A percentile compares a stretch with the other conserved stretches of the same genome.
phyloP scores from a whole-genome alignment of 192 early-diverging fungal species.

The Rhizoclosmatium sp. region DNA sequence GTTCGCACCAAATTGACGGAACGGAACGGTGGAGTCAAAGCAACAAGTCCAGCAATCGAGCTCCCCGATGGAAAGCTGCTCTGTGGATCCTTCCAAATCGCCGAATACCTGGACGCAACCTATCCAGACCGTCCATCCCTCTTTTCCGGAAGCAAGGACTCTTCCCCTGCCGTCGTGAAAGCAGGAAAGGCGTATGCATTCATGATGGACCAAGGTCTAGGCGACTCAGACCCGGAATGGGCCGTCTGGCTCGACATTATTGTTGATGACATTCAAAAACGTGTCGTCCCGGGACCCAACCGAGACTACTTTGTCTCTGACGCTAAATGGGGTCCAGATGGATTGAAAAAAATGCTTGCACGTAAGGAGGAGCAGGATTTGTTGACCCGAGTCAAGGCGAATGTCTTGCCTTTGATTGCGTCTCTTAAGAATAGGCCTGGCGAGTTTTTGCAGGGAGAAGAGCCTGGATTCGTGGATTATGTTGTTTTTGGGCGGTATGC shows the following conservation, averaged over 20 bases:
- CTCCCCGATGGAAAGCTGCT: conserved; percentile 35
- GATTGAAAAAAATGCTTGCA: conserved; percentile 9
- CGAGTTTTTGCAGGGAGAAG: conserved; percentile 43
- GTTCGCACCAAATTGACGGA: not conserved
- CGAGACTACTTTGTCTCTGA: conserved; percentile 39
- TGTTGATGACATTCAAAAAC: conserved; percentile 2
- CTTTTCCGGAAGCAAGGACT: conserved; percentile 24
- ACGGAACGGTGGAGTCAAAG: not conserved
- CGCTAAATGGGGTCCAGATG: conserved; percentile 27
- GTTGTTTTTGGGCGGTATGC: conserved; percentile 50
- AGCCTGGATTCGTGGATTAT: conserved; percentile 45
- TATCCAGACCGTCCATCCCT: conserved; percentile 59
- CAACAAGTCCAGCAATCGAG: conserved; percentile 38
- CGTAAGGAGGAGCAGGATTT: conserved; percentile 18
- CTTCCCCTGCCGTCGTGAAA: not conserved
- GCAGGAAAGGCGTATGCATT: conserved; percentile 38
- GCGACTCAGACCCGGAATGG: conserved; percentile 45
- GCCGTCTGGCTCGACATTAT: conserved; percentile 43
- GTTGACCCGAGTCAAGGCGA: conserved; percentile 28
- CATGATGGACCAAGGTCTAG: conserved; percentile 37
- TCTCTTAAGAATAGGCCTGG: conserved; percentile 41
- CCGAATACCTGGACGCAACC: conserved; percentile 62
- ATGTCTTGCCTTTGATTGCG: conserved; percentile 33
- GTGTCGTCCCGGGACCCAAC: conserved; percentile 15
- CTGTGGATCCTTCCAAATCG: conserved; percentile 63